Evolutionary conservation across 345 rosid species (phyloP), one percentile per base, ranked within the genome.

Genomic region (Eucalyptus regnans): DNA sequence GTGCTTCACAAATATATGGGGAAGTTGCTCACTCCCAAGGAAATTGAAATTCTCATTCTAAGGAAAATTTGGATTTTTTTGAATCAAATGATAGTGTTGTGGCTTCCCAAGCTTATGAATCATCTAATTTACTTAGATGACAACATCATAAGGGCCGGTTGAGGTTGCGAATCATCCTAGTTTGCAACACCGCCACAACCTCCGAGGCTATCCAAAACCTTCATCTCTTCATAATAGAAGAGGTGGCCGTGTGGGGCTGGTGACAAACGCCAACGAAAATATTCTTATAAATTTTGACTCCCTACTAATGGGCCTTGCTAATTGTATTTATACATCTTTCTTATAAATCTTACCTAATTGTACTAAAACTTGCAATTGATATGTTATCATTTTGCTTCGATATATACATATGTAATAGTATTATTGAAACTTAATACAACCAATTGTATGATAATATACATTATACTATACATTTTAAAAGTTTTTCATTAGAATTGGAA

Each of bases 201-300:
- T 56, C 29, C 3, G 1, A 56, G 25, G 12, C 29, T 56, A 56
- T 56, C 62, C 12, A 56, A 56, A 22, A 22, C 27, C 12, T 56
- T 12, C 62, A 20, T 56, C 62, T 56, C 29, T 9, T 56, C 62
- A 4, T 56, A 56, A 56, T 9, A 56, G 29, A 23, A 20, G 27
- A 4, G 62, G 62, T 23, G 62, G 62, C 12, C 3, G 1, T 8
- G 29, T 56, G 27, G 9, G 2, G 2, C 1, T 52, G 0, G 12
- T 56, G 62, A 22, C 62, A 23, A 56, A 20, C 1, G 4, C 62
- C 0, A 0, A 1, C 1, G 0, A 23, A 22, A 23, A 56, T 56
- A 56, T 12, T 23, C 27, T 23, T 52, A 52, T 52, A 1, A 52
- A 52, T 7, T 18, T 52, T 52, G 58, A 52, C 58, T 1, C 14